These are phyloP conservation scores for Arthrinium phaeospermum DNA, from an alignment of 2,329 filamentous ascomycete species.

Conservation along the genomic window DNA sequence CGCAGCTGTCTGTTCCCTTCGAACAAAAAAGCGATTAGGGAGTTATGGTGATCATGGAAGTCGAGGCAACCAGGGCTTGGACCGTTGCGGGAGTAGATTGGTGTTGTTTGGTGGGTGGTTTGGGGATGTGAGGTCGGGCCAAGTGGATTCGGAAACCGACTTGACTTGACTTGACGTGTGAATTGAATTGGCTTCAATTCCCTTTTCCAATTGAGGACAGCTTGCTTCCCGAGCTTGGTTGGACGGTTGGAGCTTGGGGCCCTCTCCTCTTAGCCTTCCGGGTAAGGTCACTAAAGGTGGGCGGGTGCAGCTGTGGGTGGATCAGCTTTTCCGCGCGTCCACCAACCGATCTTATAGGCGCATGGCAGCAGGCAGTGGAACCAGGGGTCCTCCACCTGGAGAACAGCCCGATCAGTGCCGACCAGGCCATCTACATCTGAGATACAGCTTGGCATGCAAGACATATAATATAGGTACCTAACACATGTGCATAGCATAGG, in stretches of 20 bases:
- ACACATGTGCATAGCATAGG: background rate
- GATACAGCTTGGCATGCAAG: background rate
- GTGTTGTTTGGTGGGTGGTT: slow-evolving; percentile 13
- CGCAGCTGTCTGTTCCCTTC: slow-evolving; percentile 20
- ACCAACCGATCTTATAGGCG: slow-evolving; percentile 7
- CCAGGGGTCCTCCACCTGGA: background rate
- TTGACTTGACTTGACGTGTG: slow-evolving; percentile 4
- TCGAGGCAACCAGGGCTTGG: slow-evolving; percentile 12
- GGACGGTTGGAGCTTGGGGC: slow-evolving; percentile 3
- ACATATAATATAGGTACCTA: no score
- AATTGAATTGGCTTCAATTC: slow-evolving; percentile 12
- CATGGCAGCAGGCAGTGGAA: background rate
- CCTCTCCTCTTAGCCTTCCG: background rate
- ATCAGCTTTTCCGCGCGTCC: slow-evolving; percentile 13
- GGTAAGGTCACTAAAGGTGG: background rate
- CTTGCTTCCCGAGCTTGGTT: slow-evolving; percentile 17
- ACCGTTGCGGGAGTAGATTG: slow-evolving; percentile 18
- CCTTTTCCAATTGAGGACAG: slow-evolving; percentile 19
- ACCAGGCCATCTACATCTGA: background rate
- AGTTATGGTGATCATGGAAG: slow-evolving; percentile 24
- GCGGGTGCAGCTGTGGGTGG: background rate
- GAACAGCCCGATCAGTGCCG: background rate
- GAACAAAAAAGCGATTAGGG: slow-evolving; percentile 18
- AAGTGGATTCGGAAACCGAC: slow-evolving; percentile 3
- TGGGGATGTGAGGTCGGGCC: background rate